Evolutionary conservation across 2,329 filamentous ascomycete species (phyloP).

Genomic region (Diatrype stigma): DNA sequence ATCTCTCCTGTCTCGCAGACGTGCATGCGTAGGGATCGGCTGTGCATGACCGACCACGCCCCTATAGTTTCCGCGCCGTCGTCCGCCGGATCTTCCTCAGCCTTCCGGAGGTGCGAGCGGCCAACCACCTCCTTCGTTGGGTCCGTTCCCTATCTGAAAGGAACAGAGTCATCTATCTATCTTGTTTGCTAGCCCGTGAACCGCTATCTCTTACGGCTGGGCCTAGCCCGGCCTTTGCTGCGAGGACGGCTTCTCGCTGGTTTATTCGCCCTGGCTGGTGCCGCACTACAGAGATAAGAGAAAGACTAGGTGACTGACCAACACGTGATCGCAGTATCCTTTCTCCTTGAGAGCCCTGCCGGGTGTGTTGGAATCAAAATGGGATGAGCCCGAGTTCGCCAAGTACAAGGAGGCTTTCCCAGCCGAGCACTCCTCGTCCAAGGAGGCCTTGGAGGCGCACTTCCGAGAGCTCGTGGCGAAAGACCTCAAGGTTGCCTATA

Average conservation of each 20-base stretch:
- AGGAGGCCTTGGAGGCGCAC: constrained; percentile 59
- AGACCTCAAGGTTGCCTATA: constrained; percentile 71
- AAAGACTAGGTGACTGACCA: constrained; percentile 9
- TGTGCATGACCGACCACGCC: neutral
- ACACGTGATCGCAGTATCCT: constrained; percentile 57
- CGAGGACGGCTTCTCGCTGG: neutral
- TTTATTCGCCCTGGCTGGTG: constrained; percentile 1
- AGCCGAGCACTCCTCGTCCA: constrained; percentile 54
- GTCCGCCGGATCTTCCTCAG: neutral
- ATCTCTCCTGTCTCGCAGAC: neutral
- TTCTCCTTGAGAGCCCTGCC: constrained; percentile 68
- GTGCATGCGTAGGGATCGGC: neutral
- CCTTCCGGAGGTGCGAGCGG: neutral
- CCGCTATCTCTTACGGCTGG: neutral
- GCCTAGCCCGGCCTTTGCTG: constrained; percentile 3
- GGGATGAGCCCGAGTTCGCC: constrained; percentile 61
- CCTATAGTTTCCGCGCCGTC: neutral
- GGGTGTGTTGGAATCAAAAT: constrained; percentile 58
- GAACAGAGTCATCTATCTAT: neutral
- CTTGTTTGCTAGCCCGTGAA: neutral
- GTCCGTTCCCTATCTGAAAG: neutral
- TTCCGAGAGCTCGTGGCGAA: constrained; percentile 65
- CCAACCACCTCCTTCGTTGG: neutral
- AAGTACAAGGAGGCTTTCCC: constrained; percentile 71
- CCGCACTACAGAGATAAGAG: neutral